These are phyloP conservation scores for Cynanchum wilfordii DNA, from an alignment of 257 asterid species.

Conservation along the genomic window DNA sequence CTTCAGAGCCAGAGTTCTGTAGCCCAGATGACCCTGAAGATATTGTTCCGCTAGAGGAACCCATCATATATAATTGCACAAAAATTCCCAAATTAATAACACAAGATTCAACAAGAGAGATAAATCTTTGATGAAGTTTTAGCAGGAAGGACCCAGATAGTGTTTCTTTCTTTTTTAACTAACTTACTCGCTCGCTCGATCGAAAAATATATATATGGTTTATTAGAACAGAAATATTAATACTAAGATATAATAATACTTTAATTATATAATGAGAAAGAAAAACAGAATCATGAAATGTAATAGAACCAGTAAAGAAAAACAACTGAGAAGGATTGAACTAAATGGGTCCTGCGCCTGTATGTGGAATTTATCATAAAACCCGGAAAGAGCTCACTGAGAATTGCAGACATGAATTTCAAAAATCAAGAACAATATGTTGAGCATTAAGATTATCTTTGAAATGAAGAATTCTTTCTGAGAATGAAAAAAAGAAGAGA, in stretches of 20 bases:
- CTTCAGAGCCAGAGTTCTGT: conserved; percentile 68
- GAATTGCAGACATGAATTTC: conserved; percentile 90
- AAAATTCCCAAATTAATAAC: not conserved
- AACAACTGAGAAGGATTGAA: conserved; percentile 94
- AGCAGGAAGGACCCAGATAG: conserved; percentile 43
- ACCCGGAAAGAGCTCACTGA: conserved; percentile 77
- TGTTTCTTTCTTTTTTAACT: not conserved
- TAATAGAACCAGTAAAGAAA: conserved; percentile 96
- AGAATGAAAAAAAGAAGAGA: too few relatives aligned
- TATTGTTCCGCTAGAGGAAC: conserved; percentile 45
- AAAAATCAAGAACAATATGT: conserved; percentile 32
- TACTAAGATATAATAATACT: not conserved
- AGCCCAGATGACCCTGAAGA: conserved; percentile 57
- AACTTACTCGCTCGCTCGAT: not conserved
- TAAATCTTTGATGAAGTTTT: not conserved
- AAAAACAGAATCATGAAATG: conserved; percentile 61
- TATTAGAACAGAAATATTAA: not conserved
- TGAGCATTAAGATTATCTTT: conserved; percentile 39
- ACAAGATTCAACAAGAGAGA: not conserved
- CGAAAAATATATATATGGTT: not conserved
- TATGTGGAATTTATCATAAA: conserved; percentile 93
- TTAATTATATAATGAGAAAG: not conserved
- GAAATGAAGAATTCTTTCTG: not conserved
- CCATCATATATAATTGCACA: conserved; percentile 48
- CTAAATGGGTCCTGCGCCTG: conserved; percentile 83